A percentile compares a stretch with the other conserved stretches of the same genome.
Evolutionary conservation across 225 moss, liverwort and hornwort species (phyloP).

Genomic region (Climacium dendroides): DNA sequence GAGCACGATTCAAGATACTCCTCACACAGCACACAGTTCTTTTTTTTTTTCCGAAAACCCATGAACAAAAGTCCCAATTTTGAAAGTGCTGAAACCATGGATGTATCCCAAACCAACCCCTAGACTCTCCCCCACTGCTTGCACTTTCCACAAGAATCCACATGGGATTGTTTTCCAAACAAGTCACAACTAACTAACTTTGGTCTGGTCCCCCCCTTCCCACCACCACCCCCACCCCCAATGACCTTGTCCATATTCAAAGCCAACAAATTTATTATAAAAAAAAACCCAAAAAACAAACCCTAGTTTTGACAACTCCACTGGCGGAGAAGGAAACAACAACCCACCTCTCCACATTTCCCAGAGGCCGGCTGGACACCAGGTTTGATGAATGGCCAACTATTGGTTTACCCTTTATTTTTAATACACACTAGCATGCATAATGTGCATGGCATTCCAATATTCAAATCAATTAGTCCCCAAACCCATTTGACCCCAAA

Average conservation of each 20-base stretch:
- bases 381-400: neutral
- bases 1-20: too few relatives aligned
- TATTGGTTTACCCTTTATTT: neutral
- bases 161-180: neutral
- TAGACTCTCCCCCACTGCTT: neutral
- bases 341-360: neutral
- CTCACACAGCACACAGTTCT: too few relatives aligned
- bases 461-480: too few relatives aligned
- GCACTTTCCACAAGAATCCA: neutral
- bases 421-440: neutral
- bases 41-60: neutral
- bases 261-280: neutral
- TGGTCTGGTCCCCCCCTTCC: too few relatives aligned
- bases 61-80: fast-evolving
- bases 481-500: too few relatives aligned
- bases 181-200: neutral
- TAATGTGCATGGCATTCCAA: neutral
- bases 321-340: neutral
- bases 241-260: neutral
- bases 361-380: neutral
- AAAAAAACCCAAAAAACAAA: too few relatives aligned
- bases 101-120: neutral
- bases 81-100: fast-evolving
- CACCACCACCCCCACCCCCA: too few relatives aligned
- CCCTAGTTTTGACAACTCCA: neutral